Evolutionary conservation across 148 eudicot species (phyloP), one percentile per base, ranked within the genome.

Genomic region (Camellia granthamiana): DNA sequence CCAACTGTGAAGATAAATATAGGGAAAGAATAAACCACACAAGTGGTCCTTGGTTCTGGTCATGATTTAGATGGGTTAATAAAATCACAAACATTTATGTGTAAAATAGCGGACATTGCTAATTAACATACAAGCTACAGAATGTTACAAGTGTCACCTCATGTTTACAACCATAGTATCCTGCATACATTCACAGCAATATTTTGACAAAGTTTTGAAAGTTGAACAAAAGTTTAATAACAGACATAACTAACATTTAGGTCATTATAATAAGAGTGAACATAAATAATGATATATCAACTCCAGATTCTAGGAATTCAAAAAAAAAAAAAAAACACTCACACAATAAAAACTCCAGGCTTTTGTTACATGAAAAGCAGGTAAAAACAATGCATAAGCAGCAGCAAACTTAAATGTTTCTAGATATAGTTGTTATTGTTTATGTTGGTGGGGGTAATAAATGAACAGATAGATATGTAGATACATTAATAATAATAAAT

Each of bases 181-280:
- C 67, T 16, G 23, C 49, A 8, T 58, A 18, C 15, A 14, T 41
- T 74, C 15, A 3, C 13, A 15, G 47, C 47, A n/a, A 74, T 41
- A 58, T 74, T 74, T 12, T 41, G 51, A 60, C 41, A 76, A 60
- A 5, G 69, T 44, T 76, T 61, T 46, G 52, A 62, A 62, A 46
- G 15, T 14, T 59, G 16, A 61, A 62, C 56, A 41, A 59, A 61
- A 75, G 11, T 14, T 52, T 23, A 19, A 65, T 14, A 60, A 55
- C 12, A 41, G 46, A 16, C 55, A 71, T 38, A 41, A 21, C 78
- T 30, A 72, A 1, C 41, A 23, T 42, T 58, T 41, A 44, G 58
- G 30, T 41, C 23, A 52, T 23, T 47, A 70, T 19, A 46, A 43
- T 16, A 6, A 6, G n/a, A 38, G 38, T 2, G 42, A 30, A 30